Evolutionary conservation across 768 basidiomycete genomes (phyloP).

Genomic region (Mycena amicta): DNA sequence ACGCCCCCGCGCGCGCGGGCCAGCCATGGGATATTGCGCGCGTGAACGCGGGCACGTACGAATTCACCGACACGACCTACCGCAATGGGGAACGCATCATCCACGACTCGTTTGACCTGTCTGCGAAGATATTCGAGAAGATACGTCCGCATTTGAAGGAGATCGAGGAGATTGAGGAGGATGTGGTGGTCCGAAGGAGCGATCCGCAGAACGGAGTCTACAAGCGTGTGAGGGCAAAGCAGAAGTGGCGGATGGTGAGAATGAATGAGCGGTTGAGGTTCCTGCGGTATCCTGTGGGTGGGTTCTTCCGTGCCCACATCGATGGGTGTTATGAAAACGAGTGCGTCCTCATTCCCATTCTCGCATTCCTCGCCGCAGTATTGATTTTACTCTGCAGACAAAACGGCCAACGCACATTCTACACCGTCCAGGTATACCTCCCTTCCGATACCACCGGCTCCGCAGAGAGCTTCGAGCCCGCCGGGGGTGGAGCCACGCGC

Average conservation of each 20-base stretch:
- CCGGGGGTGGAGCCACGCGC: constrained; percentile 15
- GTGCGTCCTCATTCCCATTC: constrained; percentile 4
- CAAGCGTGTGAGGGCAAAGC: background rate
- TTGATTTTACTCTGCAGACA: background rate
- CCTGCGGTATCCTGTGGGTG: constrained; percentile 14
- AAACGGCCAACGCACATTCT: constrained; percentile 14
- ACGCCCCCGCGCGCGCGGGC: constrained; percentile 3
- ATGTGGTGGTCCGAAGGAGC: background rate
- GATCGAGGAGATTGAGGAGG: constrained; percentile 17
- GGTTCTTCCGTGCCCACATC: constrained; percentile 12
- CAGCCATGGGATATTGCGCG: constrained; percentile 14
- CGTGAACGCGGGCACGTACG: constrained; percentile 10
- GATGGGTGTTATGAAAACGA: constrained; percentile 7
- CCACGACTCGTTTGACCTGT: constrained; percentile 15
- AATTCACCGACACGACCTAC: constrained; percentile 10
- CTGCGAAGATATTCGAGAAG: constrained; percentile 10
- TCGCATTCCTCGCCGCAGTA: background rate
- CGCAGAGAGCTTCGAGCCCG: constrained; percentile 11
- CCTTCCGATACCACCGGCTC: constrained; percentile 16
- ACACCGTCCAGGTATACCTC: constrained; percentile 21
- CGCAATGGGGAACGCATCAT: constrained; percentile 21
- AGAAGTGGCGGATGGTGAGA: constrained; percentile 23
- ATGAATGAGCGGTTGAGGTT: constrained; percentile 21
- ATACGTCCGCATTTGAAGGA: constrained; percentile 14
- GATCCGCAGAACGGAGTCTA: background rate